Conservation (phyloP, 2,329 filamentous ascomycete species). For the Hypoxylon rubiginosum region DNA sequence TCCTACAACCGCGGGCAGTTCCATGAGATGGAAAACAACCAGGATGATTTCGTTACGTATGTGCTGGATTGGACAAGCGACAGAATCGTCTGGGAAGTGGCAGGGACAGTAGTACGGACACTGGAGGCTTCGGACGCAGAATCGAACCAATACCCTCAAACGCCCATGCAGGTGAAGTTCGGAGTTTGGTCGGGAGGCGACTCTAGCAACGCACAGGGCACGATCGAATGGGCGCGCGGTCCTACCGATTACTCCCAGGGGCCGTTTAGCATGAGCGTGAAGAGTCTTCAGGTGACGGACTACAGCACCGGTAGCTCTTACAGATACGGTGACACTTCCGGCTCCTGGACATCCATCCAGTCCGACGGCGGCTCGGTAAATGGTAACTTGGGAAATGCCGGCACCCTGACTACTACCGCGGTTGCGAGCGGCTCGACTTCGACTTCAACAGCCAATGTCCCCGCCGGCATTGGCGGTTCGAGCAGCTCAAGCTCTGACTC, state of each 20-base stretch:
- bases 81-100: constrained; percentile 89
- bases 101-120: constrained; percentile 81
- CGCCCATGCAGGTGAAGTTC: constrained; percentile 94
- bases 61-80: constrained; percentile 90
- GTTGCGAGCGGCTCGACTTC: constrained; percentile 75
- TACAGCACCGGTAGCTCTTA: constrained; percentile 94
- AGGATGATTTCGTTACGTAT: constrained; percentile 85
- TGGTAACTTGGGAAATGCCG: constrained; percentile 71
- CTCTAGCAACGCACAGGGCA: constrained; percentile 80
- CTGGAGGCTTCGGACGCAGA: constrained; percentile 78
- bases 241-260: constrained; percentile 85
- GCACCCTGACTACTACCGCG: constrained; percentile 64
- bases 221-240: constrained; percentile 90
- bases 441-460: constrained; percentile 73
- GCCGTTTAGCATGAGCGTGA: constrained; percentile 88
- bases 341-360: constrained; percentile 84
- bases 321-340: constrained; percentile 81
- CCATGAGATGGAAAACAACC: constrained; percentile 77
- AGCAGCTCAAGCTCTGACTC: constrained; percentile 65
- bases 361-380: constrained; percentile 85
- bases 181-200: constrained; percentile 95
- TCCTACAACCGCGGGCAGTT: constrained; percentile 91
- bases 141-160: constrained; percentile 86
- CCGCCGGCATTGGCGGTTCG: constrained; percentile 75
- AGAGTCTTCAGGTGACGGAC: constrained; percentile 82